Base-by-base conservation (phyloP, 129 eudicot genomes). In the Silybum marianum region DNA sequence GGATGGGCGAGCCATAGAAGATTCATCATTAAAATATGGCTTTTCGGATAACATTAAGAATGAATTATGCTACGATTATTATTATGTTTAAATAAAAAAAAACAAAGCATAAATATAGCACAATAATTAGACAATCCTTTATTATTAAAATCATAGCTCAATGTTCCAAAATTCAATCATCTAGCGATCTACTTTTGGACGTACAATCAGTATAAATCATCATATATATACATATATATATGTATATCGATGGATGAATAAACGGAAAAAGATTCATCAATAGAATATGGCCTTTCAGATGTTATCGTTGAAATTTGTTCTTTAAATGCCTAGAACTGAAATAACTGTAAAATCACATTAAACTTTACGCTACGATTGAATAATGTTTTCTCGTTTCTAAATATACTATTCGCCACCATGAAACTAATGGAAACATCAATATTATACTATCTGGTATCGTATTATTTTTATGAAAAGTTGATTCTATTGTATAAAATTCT, bases 381-480 rank as follows among this genome's bases (percentile, higher is more conserved):
- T 26, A 81, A 65, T 65, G 23, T 23, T 65, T 81, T 65, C 13
- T 7, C 65, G 13, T 26, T 39, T 66, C 12, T 42, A 42, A 73
- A 65, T 69, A 74, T 73, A 39, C 6, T 16, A 22, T 73, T 32
- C 54, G 13, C 6, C 69, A 24, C 60, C 24, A 72, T 62, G 24
- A 51, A 71, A 79, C 34, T 69, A 80, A 80, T 67, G 14, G 75
- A 44, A 58, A 72, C 8, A 36, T 62, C 14, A 79, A 32, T 71
- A 51, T 2, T 65, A 79, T 58, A 21, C 28, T 24, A 40, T 32
- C 21, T 21, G 19, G 4, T 42, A 39, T 51, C 22, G 77, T 19
- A 51, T 70, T 71, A 34, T 14, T 54, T 71, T 71, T 28, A 28
- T 32, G 6, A 71, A 79, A 79, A 79, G 83, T 54, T 32, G 83